Evolutionary conservation across 1,284 basidiomycete species (phyloP), one percentile per base, ranked within the genome.

Genomic region (Singerocomus inundabilis): DNA sequence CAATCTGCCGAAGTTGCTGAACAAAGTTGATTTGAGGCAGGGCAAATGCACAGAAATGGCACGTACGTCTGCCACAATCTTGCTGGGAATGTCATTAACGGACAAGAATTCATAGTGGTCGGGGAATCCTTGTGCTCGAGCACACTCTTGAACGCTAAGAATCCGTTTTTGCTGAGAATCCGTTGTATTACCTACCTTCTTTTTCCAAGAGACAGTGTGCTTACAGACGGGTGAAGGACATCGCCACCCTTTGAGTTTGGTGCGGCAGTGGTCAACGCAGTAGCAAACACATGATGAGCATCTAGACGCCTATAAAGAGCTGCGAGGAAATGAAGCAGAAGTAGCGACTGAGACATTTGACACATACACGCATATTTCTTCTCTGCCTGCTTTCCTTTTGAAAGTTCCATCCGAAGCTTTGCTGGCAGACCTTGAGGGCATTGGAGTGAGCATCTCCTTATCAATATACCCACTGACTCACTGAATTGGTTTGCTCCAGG

Each of bases 61-160:
- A 70, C 78, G 52, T 44, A 85, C 85, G 55, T 84, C 80, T 18
- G 69, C 55, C 1, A 79, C 54, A 16, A 73, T 59, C 35, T 67
- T 69, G 4, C 50, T 54, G 0, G 71, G 62, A 10, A 57, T 55
- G 1, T 64, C 60, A 34, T 79, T 74, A 6, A 59, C 65, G 0
- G 83, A 83, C 31, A 74, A 52, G 54, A 89, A 86, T 30, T 74
- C 53, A 53, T 84, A 87, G 31, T 69, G 40, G 55, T 88, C 85
- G 0, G 85, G 85, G 55, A 89, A 88, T 0, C 85, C 85, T 67
- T 88, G 85, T 0, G 82, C 78, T 28, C 85, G 75, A 12, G 86
- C 85, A 44, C 74, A 76, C 60, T 89, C 86, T 24, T 80, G 74
- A 13, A 86, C 74, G 5, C 74, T 84, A 30, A 85, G 59, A 26